Evolutionary conservation across 257 asterid genomes (phyloP), one percentile per base, ranked within the genome.

Genomic region (Vinca minor): DNA sequence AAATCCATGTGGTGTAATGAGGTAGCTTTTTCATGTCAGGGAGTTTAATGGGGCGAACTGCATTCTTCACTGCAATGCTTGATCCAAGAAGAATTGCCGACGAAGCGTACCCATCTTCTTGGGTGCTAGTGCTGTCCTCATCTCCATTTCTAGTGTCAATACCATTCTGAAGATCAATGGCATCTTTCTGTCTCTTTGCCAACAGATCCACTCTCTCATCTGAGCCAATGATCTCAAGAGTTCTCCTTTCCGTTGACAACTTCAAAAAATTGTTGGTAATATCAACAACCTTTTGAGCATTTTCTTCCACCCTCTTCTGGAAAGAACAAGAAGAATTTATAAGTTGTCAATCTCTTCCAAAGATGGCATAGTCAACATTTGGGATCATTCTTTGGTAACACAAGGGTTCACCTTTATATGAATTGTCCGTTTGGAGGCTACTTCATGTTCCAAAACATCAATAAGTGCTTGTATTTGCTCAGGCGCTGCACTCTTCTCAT

Each of bases 181-280:
- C 96, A 79, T 87, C 94, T 76, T 80, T 84, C 78, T 87, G 95
- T 78, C 99, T 87, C 80, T 84, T 89, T 41, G 94, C 86, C 72
- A 93, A 80, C 72, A 87, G 80, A 76, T 89, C 88, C 55, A 82
- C 72, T 53, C 81, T 74, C 71, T 76, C 71, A 69, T 80, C 85
- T 23, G 74, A 73, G 68, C 76, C 75, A 74, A 49, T 68, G 71
- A 70, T 78, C 73, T 72, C 76, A 14, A 65, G 71, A 58, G 80
- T 77, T 79, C 83, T 81, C 69, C 95, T 81, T 67, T 83, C n/a
- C n/a, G n/a, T 68, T 50, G 96, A 76, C 62, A 83, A 67, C 76
- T 79, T 87, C 50, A 70, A 73, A 20, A 80, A 78, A 69, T 69
- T 69, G 62, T 78, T 71, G 17, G 88, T 76, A 34, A 81, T 78